Conservation (phyloP, 1,139 yeast species). For the Saccharomyces hybrid region DNA sequence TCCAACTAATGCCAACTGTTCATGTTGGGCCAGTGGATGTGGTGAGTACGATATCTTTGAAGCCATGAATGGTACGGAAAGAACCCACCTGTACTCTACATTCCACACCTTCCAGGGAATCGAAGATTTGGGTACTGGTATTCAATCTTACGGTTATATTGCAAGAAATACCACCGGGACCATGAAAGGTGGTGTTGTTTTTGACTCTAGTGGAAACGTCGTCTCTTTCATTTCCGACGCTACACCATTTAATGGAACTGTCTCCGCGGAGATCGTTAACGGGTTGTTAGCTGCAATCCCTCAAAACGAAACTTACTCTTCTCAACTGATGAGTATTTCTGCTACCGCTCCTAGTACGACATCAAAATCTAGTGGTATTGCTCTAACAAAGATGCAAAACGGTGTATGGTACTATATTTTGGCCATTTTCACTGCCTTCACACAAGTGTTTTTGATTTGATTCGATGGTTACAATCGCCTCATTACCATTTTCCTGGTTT, state of each 20-base stretch:
- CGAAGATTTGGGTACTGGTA: constrained; percentile 50
- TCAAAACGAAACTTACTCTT: constrained; percentile 18
- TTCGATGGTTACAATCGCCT: not conserved
- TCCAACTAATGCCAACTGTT: constrained; percentile 52
- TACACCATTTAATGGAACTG: constrained; percentile 40
- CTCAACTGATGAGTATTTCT: constrained; percentile 22
- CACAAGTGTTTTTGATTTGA: constrained; percentile 13
- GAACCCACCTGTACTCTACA: constrained; percentile 51
- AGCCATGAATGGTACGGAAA: constrained; percentile 48
- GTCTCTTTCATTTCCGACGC: constrained; percentile 53
- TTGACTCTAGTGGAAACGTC: constrained; percentile 53
- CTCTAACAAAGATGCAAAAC: constrained; percentile 8
- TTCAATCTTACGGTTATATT: constrained; percentile 51
- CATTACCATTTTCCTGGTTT: not conserved
- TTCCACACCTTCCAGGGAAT: constrained; percentile 71
- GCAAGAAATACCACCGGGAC: constrained; percentile 42
- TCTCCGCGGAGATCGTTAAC: constrained; percentile 26
- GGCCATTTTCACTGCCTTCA: constrained; percentile 15
- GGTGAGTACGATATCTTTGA: constrained; percentile 82
- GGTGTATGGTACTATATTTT: constrained; percentile 23
- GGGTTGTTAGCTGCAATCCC: constrained; percentile 17
- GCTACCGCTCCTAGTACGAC: constrained; percentile 26
- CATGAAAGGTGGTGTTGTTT: constrained; percentile 66
- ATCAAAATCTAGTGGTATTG: constrained; percentile 16
- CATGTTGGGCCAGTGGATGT: constrained; percentile 73